Percentiles rank a stretch among this genome's conserved stretches.
Conservation (phyloP, 2,329 filamentous ascomycete species). For the Orbilia oligospora region DNA sequence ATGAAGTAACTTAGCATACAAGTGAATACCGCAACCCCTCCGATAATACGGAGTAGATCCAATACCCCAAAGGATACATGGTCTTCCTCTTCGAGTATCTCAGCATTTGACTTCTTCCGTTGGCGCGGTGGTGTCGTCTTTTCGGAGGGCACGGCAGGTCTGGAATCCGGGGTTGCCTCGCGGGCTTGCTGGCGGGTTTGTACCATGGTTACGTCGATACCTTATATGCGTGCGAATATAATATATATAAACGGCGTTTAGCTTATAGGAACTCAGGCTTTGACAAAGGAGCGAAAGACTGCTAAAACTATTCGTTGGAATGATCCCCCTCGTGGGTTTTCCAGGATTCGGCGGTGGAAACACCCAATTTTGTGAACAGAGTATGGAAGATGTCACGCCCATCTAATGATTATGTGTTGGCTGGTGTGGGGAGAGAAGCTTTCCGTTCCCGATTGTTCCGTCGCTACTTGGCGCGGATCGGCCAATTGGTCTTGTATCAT, state of each 20-base stretch:
- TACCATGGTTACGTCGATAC: constrained; percentile 53
- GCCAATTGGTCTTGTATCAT: constrained; percentile 16
- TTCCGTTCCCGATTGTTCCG: constrained; percentile 51
- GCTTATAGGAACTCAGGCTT: neutral
- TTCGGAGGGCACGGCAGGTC: constrained; percentile 41
- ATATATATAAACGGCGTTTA: neutral
- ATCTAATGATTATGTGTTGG: constrained; percentile 38
- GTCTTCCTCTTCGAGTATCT: constrained; percentile 60
- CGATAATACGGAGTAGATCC: constrained; percentile 79
- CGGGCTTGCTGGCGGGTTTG: constrained; percentile 40
- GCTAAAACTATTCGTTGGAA: neutral
- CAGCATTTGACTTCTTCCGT: constrained; percentile 32
- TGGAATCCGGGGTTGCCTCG: constrained; percentile 41
- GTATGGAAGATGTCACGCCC: constrained; percentile 36
- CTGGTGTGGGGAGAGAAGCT: constrained; percentile 33
- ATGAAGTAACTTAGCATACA: constrained; percentile 82
- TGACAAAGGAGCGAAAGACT: neutral
- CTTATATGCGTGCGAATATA: too few species aligned
- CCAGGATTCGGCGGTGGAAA: neutral
- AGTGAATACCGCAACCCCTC: constrained; percentile 77
- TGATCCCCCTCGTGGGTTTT: neutral
- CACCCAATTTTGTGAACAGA: constrained; percentile 36
- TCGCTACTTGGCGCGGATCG: constrained; percentile 5
- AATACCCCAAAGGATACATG: constrained; percentile 69
- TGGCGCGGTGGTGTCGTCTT: constrained; percentile 38